Base-by-base conservation (phyloP, 2,329 filamentous ascomycete species). In the Pseudogymnoascus sp. region DNA sequence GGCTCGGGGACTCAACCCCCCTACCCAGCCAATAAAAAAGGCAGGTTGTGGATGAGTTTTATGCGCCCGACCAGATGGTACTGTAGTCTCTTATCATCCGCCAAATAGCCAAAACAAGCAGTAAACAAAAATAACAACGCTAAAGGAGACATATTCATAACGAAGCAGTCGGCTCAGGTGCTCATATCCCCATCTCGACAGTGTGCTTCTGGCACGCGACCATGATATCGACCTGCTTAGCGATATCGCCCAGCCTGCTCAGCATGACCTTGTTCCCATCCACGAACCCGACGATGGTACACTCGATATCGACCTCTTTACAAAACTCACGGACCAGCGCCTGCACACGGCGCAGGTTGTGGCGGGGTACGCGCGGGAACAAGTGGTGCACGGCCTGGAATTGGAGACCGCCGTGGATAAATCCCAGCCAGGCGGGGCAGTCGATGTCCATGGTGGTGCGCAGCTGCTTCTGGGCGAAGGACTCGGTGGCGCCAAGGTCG, bases 391-490 rank as follows among this genome's bases (percentile, higher is more conserved):
- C 82, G 6, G 83, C 86, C 74, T 90, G 88, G 75, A 90, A 90
- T 74, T 90, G 88, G 28, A 90, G 77, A 1, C 88, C 88, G 59
- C 88, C 88, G 72, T 90, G 87, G 70, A 89, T 79, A 68, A 86
- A 90, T 72, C 90, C 88, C 26, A 90, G 76, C 88, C 87, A 90
- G 22, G 79, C 76, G 0, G 88, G 88, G 73, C 87, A 90, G 69
- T 89, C 86, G 59, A 90, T 84, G 69, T 90, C 88, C 86, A 90
- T 89, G 26, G 87, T 89, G 2, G 87, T 90, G 50, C 87, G 81
- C 38, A 90, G 76, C 79, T 88, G 87, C 69, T 85, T 84, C 75
- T 89, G 86, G 0, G 87, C 79, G 70, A 89, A 90, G 0, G 84
- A 87, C 71, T 90, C 87, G 62, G 79, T 77, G 59, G 84, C 80